Base-by-base conservation (phyloP, 345 rosid species). In the Durio zibethinus region DNA sequence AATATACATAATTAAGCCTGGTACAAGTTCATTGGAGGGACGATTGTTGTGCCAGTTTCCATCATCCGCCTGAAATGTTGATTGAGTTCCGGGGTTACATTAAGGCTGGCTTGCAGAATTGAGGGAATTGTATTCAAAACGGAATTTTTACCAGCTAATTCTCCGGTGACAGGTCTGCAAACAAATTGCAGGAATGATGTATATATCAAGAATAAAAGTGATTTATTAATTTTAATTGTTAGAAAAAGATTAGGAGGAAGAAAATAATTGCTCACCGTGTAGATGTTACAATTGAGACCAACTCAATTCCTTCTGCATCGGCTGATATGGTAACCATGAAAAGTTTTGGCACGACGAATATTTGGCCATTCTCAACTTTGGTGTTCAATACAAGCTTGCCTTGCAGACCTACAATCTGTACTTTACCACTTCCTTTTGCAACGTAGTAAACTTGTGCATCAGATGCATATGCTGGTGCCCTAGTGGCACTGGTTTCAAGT, bases 261-360 rank as follows among this genome's bases (percentile, higher is more conserved):
- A 38, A 29, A 29, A 29, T n/a, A 8, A 59, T 45, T 42, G 67
- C 7, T 77, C 43, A 84, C 74, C 74, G 8, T 29, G 74, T 0
- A 48, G 74, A 70, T 18, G 40, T 70, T 47, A 29, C 16, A 9
- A 29, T 31, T 0, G 59, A 70, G 57, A 48, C 23, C 42, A 29
- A 29, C 7, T 79, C 79, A 72, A 83, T 6, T 43, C 83, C 86
- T 56, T 72, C 74, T 36, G 0, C 27, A 4, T 74, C 80, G 15
- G 83, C 83, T 40, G 73, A 54, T 2, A 40, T 10, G 25, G 77
- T 62, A 2, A 77, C 31, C 16, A 47, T 50, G 47, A 84, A 84
- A 20, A 80, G 79, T 52, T 65, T 75, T 4, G 86, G 85, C 40
- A 84, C 85, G 0, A 80, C 66, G n/a, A 84, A 52, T 33, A 84